Evolutionary conservation across 2,329 filamentous ascomycete genomes (phyloP).

Genomic region (Bipolaris oryzae): DNA sequence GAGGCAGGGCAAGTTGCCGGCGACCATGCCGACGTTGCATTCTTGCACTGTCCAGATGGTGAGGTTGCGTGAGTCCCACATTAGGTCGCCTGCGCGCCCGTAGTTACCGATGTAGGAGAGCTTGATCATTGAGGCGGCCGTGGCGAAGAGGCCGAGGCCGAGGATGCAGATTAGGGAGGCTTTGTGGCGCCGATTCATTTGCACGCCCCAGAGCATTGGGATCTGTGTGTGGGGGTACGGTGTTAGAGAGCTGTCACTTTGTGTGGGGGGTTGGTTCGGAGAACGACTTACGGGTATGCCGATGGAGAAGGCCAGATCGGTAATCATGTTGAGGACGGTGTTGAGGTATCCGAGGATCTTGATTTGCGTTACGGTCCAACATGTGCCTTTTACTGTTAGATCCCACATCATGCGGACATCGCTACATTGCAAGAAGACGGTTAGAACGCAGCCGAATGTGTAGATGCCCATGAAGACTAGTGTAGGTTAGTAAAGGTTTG

Average conservation of each 20-base stretch:
- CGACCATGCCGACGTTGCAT: conserved; percentile 53
- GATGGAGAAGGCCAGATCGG: conserved; percentile 52
- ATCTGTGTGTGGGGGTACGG: conserved; percentile 13
- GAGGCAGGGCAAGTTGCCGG: conserved; percentile 52
- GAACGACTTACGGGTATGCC: conserved; percentile 39
- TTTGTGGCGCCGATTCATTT: conserved; percentile 52
- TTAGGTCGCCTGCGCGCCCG: conserved; percentile 47
- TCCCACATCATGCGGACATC: conserved; percentile 57
- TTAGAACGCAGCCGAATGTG: conserved; percentile 54
- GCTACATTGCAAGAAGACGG: conserved; percentile 57
- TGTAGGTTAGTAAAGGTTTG: too few relatives aligned
- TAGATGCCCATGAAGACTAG: conserved; percentile 54
- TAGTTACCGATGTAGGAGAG: conserved; percentile 42
- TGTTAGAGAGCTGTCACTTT: not conserved
- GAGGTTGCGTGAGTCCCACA: conserved; percentile 54
- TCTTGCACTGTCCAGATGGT: conserved; percentile 57
- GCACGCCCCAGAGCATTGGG: conserved; percentile 40
- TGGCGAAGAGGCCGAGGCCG: conserved; percentile 54
- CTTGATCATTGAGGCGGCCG: conserved; percentile 52
- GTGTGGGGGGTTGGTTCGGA: too few relatives aligned
- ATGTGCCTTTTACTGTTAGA: conserved; percentile 45
- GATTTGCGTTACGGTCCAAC: conserved; percentile 52
- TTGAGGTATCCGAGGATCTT: conserved; percentile 55
- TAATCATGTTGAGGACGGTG: conserved; percentile 50
- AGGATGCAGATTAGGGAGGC: conserved; percentile 51